These are phyloP conservation scores for Talaromyces sp. DNA, from an alignment of 2,329 filamentous ascomycete genomes.

Conservation along the genomic window DNA sequence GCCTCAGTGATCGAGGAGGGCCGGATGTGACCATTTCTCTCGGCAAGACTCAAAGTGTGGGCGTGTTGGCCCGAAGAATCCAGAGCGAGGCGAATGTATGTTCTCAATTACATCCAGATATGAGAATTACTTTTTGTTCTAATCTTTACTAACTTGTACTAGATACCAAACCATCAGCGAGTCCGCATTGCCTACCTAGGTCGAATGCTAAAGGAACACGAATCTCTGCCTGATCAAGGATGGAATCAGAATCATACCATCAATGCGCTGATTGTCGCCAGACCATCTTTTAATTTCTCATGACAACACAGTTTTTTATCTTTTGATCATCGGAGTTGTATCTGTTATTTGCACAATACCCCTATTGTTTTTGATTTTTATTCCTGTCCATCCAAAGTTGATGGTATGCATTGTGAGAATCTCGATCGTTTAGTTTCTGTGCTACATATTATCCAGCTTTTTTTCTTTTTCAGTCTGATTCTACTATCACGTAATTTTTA, in stretches of 20 bases:
- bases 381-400: neutral
- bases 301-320: neutral
- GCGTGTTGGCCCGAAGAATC: slow-evolving; percentile 57
- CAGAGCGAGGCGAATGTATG: slow-evolving; percentile 59
- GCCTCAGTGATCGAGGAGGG: slow-evolving; percentile 59
- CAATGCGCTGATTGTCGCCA: slow-evolving; percentile 62
- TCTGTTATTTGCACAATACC: slow-evolving; percentile 11
- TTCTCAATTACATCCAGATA: neutral
- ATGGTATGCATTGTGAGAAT: neutral
- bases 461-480: neutral
- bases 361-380: slow-evolving; percentile 6
- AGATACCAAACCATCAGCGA: slow-evolving; percentile 55
- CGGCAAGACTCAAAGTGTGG: slow-evolving; percentile 57
- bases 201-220: slow-evolving; percentile 65
- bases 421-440: neutral
- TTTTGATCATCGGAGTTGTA: slow-evolving; percentile 3
- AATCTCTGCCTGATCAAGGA: slow-evolving; percentile 61
- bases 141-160: slow-evolving; percentile 8
- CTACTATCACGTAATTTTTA: neutral
- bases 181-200: slow-evolving; percentile 76
- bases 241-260: slow-evolving; percentile 72
- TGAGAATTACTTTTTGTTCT: neutral
- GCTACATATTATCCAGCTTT: neutral
- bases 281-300: slow-evolving; percentile 6
- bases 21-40: slow-evolving; percentile 58